These are phyloP conservation scores for Cercospora janseana DNA, from an alignment of 2,329 filamentous ascomycete species.

Conservation along the genomic window DNA sequence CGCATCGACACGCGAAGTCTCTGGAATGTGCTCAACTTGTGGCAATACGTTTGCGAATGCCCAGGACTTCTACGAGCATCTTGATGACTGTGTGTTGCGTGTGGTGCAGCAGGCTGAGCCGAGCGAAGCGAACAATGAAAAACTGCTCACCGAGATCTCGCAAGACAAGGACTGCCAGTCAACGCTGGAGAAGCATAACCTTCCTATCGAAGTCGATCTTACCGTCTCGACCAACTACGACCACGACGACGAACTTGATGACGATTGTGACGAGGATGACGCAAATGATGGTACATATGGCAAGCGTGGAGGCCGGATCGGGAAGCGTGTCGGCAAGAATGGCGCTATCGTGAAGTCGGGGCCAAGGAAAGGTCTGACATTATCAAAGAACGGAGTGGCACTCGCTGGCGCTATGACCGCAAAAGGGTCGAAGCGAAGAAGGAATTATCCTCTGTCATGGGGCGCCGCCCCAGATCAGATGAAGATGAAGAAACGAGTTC, in stretches of 20 bases:
- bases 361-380: slow-evolving; percentile 68
- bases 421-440: slow-evolving; percentile 78
- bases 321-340: slow-evolving; percentile 43
- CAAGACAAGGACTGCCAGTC: slow-evolving; percentile 57
- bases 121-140: slow-evolving; percentile 57
- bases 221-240: slow-evolving; percentile 45
- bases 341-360: slow-evolving; percentile 41
- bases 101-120: slow-evolving; percentile 61
- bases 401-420: slow-evolving; percentile 49
- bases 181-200: slow-evolving; percentile 57
- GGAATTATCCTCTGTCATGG: slow-evolving; percentile 92
- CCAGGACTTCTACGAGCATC: slow-evolving; percentile 96
- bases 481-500: slow-evolving; percentile 96
- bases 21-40: slow-evolving; percentile 90
- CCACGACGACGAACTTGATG: slow-evolving; percentile 58
- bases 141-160: slow-evolving; percentile 58
- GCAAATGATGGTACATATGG: slow-evolving; percentile 56
- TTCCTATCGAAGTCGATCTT: slow-evolving; percentile 51
- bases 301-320: slow-evolving; percentile 45
- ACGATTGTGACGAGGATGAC: slow-evolving; percentile 54
- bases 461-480: slow-evolving; percentile 89
- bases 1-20: slow-evolving; percentile 70
- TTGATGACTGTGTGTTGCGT: slow-evolving; percentile 68
- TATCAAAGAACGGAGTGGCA: slow-evolving; percentile 70
- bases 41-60: slow-evolving; percentile 78